Evolutionary conservation across 1,284 basidiomycete genomes (phyloP).

Genomic region (Puccinia hordei): DNA sequence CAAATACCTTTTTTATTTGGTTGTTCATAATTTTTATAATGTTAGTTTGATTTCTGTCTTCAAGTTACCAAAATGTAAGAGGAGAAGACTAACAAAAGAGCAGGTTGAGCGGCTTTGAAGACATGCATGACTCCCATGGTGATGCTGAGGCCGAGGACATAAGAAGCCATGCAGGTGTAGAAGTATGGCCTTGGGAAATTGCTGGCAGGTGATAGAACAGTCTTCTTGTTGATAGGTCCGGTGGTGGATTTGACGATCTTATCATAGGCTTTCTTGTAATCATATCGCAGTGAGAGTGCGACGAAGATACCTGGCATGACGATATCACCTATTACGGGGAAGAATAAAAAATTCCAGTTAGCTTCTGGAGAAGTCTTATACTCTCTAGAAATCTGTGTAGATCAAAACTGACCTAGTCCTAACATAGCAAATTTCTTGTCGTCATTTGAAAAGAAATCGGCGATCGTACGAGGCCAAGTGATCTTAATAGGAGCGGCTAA

Average conservation of each 20-base stretch:
- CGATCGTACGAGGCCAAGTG: conserved; percentile 61
- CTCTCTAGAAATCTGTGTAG: not conserved
- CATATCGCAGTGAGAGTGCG: conserved; percentile 83
- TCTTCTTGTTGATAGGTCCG: conserved; percentile 44
- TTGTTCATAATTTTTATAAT: too few species aligned
- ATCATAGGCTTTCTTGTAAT: conserved; percentile 63
- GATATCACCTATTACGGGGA: conserved; percentile 70
- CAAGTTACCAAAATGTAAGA: not conserved
- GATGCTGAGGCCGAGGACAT: conserved; percentile 73
- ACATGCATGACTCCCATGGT: conserved; percentile 89
- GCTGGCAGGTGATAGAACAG: conserved; percentile 41
- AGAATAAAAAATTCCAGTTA: not conserved
- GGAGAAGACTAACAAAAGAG: conserved; percentile 74
- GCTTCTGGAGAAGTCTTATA: not conserved
- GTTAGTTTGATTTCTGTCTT: not conserved
- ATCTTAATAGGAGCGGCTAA: conserved; percentile 64
- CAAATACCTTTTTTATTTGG: too few species aligned
- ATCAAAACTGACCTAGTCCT: conserved; percentile 65
- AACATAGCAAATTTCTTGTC: conserved; percentile 78
- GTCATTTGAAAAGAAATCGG: conserved; percentile 42
- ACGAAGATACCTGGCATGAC: conserved; percentile 81
- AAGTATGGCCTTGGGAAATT: conserved; percentile 78
- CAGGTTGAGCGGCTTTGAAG: conserved; percentile 81
- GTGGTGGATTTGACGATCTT: conserved; percentile 29
- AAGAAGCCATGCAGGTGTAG: conserved; percentile 70